These are phyloP conservation scores for Citrullus amarus DNA, from an alignment of 306 rosid genomes.

Conservation along the genomic window DNA sequence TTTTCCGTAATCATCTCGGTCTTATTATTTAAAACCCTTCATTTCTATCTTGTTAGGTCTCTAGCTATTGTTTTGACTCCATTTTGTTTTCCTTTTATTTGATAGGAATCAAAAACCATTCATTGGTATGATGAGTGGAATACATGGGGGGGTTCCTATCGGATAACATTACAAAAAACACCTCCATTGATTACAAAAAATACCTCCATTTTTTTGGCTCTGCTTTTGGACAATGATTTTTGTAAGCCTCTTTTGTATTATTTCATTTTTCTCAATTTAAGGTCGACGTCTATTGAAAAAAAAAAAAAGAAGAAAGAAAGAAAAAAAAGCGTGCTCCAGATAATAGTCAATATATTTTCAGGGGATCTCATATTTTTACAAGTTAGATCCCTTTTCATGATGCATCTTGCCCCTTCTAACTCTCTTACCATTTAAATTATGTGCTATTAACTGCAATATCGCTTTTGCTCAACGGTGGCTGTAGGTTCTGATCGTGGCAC, in stretches of 20 bases:
- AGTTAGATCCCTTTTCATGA: neutral
- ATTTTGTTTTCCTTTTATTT: too few species aligned
- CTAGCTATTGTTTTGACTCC: neutral
- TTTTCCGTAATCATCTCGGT: neutral
- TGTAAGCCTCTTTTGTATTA: neutral
- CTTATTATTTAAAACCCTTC: neutral
- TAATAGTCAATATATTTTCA: neutral
- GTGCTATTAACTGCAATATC: neutral
- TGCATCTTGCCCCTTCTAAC: neutral
- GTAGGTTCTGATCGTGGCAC: constrained; percentile 17
- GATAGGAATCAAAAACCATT: neutral
- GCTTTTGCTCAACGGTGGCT: constrained; percentile 3
- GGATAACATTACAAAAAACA: too few species aligned
- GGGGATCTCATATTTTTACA: neutral
- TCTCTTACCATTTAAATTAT: neutral
- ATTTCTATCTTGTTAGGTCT: neutral
- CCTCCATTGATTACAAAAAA: neutral
- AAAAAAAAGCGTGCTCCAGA: neutral
- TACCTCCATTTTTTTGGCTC: neutral
- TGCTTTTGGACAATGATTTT: neutral
- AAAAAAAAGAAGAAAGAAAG: neutral
- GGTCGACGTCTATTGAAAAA: neutral
- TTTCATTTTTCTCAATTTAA: neutral
- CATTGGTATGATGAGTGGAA: neutral
- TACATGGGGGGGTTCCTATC: neutral